A percentile compares a stretch with the other conserved stretches of the same genome.
Evolutionary conservation across 169 alveolate species (phyloP).

Genomic region (Plasmodium yoelii): DNA sequence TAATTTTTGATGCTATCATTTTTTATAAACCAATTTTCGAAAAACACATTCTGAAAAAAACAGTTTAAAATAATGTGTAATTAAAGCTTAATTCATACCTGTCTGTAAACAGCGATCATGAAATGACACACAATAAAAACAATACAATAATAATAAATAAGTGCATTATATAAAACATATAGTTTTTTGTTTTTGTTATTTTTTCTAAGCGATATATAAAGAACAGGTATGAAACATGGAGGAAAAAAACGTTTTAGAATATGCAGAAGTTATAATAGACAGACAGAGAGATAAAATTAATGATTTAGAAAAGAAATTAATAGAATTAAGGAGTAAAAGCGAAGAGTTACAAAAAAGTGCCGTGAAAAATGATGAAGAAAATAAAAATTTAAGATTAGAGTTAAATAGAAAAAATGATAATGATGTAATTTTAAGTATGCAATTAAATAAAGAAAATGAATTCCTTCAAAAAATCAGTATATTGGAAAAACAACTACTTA

Average conservation of each 20-base stretch:
- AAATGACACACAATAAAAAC: too few relatives aligned
- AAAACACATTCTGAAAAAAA: too few relatives aligned
- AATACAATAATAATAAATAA: too few relatives aligned
- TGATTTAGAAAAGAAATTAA: conserved; percentile 58
- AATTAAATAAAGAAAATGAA: conserved; percentile 67
- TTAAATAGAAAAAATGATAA: conserved; percentile 63
- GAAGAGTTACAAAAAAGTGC: conserved; percentile 70
- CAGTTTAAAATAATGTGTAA: too few relatives aligned
- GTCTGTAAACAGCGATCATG: too few relatives aligned
- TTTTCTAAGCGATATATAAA: too few relatives aligned
- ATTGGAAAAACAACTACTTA: conserved; percentile 72
- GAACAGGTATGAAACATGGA: conserved; percentile 16
- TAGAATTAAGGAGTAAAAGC: conserved; percentile 44
- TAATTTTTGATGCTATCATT: too few relatives aligned
- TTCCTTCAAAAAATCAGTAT: conserved; percentile 48
- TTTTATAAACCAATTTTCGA: too few relatives aligned
- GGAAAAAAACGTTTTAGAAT: conserved; percentile 70
- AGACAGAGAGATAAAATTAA: conserved; percentile 74
- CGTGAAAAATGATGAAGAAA: conserved; percentile 71
- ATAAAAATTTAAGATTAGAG: conserved; percentile 67
- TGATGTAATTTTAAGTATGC: conserved; percentile 63
- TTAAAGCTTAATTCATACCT: too few relatives aligned
- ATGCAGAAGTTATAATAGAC: conserved; percentile 77
- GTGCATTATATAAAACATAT: too few relatives aligned
- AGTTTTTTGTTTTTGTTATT: too few relatives aligned